A percentile compares a stretch with the other conserved stretches of the same genome.
phyloP scores from a whole-genome alignment of 257 asterid species.

The Verbena officinalis region DNA sequence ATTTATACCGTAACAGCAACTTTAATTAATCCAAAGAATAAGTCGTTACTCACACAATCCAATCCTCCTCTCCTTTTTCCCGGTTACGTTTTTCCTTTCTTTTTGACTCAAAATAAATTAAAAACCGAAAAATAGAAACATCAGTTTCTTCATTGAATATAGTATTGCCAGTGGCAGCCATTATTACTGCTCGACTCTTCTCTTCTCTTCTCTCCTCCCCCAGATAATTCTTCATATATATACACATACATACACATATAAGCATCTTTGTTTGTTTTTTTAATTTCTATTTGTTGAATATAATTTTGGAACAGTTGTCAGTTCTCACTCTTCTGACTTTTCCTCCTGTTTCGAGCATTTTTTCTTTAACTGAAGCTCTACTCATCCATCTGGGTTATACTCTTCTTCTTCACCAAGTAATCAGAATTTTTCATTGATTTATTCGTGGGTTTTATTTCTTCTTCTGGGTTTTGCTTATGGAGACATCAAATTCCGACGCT shows the following conservation, averaged over 20 bases:
- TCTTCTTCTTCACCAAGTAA: conserved; percentile 39
- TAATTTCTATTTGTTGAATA: no score
- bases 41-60: background rate
- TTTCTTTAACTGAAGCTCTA: background rate
- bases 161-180: background rate
- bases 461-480: conserved; percentile 41
- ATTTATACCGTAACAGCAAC: conserved; percentile 11
- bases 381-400: conserved; percentile 12
- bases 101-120: background rate
- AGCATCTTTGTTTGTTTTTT: no score
- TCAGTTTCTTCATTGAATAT: no score
- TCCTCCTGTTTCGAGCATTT: conserved; percentile 23
- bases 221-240: conserved; percentile 13
- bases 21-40: background rate
- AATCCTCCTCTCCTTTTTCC: background rate
- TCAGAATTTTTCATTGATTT: conserved; percentile 8
- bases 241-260: no score
- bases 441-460: conserved; percentile 11
- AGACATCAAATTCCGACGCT: conserved; percentile 47
- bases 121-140: no score
- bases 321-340: conserved; percentile 41
- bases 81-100: conserved; percentile 17
- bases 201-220: conserved; percentile 12
- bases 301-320: background rate
- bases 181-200: background rate